A percentile compares a stretch with the other conserved stretches of the same genome.
Evolutionary conservation across 441 rosid genomes (phyloP).

Genomic region (Sinapis alba): DNA sequence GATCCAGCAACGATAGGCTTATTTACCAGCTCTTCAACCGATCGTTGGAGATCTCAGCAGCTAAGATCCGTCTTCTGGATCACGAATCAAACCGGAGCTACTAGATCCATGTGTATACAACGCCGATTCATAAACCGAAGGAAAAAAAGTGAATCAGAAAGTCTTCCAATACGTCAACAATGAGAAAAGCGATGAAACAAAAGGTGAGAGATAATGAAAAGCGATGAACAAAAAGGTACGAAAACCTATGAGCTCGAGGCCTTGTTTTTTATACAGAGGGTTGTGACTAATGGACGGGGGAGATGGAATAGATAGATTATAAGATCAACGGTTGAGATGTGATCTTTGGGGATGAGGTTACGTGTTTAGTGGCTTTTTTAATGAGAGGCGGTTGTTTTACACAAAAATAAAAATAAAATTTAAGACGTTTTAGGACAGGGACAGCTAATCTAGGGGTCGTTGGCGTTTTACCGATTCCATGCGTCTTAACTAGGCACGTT

Average conservation of each 20-base stretch:
- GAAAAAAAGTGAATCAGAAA: not conserved
- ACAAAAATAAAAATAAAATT: not conserved
- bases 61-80: not conserved
- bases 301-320: not conserved
- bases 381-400: not conserved
- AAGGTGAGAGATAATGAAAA: too few species aligned
- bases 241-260: not conserved
- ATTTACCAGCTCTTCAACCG: conserved; percentile 7
- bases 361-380: not conserved
- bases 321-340: conserved; percentile 14
- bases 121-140: not conserved
- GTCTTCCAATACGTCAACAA: not conserved
- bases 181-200: not conserved
- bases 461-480: conserved; percentile 14
- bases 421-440: not conserved
- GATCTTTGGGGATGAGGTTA: not conserved
- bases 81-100: not conserved
- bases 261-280: conserved; percentile 19
- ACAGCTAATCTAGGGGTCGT: conserved; percentile 31
- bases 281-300: conserved; percentile 16
- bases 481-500: conserved; percentile 3
- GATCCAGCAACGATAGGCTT: conserved; percentile 4
- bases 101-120: not conserved
- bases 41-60: not conserved
- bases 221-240: not conserved